Evolutionary conservation across 2,329 filamentous ascomycete genomes (phyloP).

Genomic region (Aspergillus ruber): DNA sequence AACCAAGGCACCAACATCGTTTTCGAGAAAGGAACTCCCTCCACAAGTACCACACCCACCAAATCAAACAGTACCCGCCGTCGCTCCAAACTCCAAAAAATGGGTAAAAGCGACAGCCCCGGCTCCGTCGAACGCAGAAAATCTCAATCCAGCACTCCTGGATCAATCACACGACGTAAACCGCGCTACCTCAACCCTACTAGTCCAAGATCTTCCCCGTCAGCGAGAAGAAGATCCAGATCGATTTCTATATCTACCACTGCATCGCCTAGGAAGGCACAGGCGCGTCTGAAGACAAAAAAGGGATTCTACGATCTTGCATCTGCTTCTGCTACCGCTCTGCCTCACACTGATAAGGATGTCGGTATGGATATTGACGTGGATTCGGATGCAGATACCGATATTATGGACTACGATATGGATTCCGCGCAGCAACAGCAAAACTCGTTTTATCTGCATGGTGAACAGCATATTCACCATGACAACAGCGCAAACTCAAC

Average conservation of each 20-base stretch:
- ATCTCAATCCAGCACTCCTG: neutral
- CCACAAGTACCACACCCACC: neutral
- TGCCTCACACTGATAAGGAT: too few species aligned
- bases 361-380: too few species aligned
- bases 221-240: constrained; percentile 12
- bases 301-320: constrained; percentile 5
- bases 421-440: constrained; percentile 3
- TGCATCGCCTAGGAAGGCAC: too few species aligned
- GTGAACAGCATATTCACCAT: constrained; percentile 15
- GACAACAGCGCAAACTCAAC: constrained; percentile 8
- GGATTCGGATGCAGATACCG: neutral
- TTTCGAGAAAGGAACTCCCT: neutral
- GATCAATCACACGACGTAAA: neutral
- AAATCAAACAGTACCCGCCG: neutral
- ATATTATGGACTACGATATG: constrained; percentile 10
- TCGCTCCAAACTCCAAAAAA: constrained; percentile 13
- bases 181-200: constrained; percentile 9
- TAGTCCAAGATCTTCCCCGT: constrained; percentile 13
- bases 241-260: constrained; percentile 5
- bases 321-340: too few species aligned
- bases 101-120: constrained; percentile 24
- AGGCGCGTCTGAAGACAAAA: constrained; percentile 16
- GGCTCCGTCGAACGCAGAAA: constrained; percentile 28
- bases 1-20: neutral
- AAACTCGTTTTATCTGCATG: constrained; percentile 12